Evolutionary conservation across 208 protist genomes (phyloP).

Genomic region (Wallacemonas sp.): DNA sequence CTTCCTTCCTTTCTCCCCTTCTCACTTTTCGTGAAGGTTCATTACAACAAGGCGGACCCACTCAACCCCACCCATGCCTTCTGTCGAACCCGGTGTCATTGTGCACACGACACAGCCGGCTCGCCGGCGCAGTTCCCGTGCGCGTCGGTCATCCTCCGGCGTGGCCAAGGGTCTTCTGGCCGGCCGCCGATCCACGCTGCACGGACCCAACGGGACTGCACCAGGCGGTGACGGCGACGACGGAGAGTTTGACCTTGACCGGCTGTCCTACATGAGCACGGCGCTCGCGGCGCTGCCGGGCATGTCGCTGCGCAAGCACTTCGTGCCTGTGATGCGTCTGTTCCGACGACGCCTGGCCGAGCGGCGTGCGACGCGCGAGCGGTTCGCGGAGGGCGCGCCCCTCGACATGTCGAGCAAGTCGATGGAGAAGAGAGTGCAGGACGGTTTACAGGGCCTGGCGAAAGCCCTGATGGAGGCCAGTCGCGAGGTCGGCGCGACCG

Average conservation of each 20-base stretch:
- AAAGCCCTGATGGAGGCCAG: slow-evolving; percentile 45
- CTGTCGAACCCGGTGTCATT: slow-evolving; percentile 13
- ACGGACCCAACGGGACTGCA: background rate
- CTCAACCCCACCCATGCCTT: background rate
- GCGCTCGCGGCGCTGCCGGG: slow-evolving; percentile 70
- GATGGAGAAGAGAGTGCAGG: slow-evolving; percentile 31
- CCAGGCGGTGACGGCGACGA: background rate
- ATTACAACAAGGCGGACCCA: background rate
- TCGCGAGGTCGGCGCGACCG: slow-evolving; percentile 15
- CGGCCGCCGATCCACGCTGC: background rate
- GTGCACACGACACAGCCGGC: background rate
- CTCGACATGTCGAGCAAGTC: background rate
- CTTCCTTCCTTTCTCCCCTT: slow-evolving; percentile 11
- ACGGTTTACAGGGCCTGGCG: slow-evolving; percentile 41
- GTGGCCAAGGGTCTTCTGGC: background rate
- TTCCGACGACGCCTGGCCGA: slow-evolving; percentile 41
- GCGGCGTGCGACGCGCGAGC: slow-evolving; percentile 26
- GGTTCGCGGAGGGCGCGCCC: slow-evolving; percentile 15
- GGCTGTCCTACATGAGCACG: slow-evolving; percentile 81
- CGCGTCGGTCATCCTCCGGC: background rate
- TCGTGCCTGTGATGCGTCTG: slow-evolving; percentile 68
- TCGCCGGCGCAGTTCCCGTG: background rate
- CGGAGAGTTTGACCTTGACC: slow-evolving; percentile 53
- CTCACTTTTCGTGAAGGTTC: slow-evolving; percentile 13
- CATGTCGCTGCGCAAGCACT: slow-evolving; percentile 57